Evolutionary conservation across 2,329 filamentous ascomycete genomes (phyloP).

Genomic region (Byssochlamys sp.): DNA sequence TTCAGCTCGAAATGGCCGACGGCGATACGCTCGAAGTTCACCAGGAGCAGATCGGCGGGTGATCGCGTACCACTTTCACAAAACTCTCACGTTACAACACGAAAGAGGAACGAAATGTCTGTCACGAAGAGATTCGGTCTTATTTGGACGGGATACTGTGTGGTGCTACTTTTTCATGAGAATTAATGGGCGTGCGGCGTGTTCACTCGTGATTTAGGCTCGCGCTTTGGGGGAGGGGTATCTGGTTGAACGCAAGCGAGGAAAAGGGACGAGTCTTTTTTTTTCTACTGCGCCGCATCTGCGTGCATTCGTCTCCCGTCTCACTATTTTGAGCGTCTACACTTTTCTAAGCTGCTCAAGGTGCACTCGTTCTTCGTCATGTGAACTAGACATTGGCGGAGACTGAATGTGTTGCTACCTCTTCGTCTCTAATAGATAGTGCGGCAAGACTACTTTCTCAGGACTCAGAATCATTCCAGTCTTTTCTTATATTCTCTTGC

Average conservation of each 20-base stretch:
- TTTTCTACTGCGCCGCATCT: background rate
- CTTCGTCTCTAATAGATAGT: background rate
- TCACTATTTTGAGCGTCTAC: background rate
- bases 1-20: slow-evolving; percentile 88
- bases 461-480: background rate
- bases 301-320: background rate
- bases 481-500: background rate
- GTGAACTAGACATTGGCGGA: background rate
- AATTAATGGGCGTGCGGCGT: background rate
- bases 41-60: slow-evolving; percentile 90
- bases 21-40: slow-evolving; percentile 95
- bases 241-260: background rate
- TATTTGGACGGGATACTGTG: slow-evolving; percentile 7
- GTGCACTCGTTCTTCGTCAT: background rate
- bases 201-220: background rate
- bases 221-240: background rate
- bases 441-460: background rate
- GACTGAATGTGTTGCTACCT: background rate
- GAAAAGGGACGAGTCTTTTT: background rate
- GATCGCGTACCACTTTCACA: background rate
- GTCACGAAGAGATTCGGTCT: background rate
- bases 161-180: background rate
- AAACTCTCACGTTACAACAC: background rate
- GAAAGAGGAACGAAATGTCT: background rate
- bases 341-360: background rate